These are phyloP conservation scores for Vigna hirtella DNA, from an alignment of 306 rosid species.

Conservation along the genomic window DNA sequence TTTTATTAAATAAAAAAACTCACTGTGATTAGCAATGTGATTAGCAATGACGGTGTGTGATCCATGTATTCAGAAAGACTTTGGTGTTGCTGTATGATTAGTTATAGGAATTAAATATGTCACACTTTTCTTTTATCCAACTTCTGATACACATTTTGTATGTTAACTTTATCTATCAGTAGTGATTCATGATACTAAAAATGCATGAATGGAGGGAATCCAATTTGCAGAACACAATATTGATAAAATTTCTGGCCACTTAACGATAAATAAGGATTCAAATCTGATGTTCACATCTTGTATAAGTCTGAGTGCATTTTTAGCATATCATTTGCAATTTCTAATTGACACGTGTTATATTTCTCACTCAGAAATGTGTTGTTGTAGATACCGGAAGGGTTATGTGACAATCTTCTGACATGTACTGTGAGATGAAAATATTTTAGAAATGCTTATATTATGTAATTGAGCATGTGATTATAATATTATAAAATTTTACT, in stretches of 20 bases:
- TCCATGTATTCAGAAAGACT: background rate
- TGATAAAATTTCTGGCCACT: background rate
- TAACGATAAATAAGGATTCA: background rate
- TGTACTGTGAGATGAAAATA: conserved; percentile 50
- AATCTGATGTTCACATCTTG: background rate
- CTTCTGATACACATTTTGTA: background rate
- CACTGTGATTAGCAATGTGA: background rate
- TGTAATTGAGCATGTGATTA: too few relatives aligned
- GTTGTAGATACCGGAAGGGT: conserved; percentile 75
- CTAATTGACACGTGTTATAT: background rate
- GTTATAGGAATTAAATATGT: background rate
- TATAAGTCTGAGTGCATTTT: background rate
- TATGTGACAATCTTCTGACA: too few relatives aligned
- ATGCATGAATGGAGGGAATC: background rate
- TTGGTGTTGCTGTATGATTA: background rate
- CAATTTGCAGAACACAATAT: background rate
- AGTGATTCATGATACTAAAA: background rate
- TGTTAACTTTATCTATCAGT: background rate
- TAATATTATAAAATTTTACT: too few relatives aligned
- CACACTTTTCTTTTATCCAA: background rate
- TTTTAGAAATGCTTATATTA: too few relatives aligned
- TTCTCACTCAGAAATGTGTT: background rate
- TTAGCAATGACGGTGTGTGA: background rate
- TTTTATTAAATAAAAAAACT: background rate
- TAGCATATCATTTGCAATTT: background rate